Base-by-base conservation (phyloP, 306 rosid genomes). In the Trichosanthes cucumerina region DNA sequence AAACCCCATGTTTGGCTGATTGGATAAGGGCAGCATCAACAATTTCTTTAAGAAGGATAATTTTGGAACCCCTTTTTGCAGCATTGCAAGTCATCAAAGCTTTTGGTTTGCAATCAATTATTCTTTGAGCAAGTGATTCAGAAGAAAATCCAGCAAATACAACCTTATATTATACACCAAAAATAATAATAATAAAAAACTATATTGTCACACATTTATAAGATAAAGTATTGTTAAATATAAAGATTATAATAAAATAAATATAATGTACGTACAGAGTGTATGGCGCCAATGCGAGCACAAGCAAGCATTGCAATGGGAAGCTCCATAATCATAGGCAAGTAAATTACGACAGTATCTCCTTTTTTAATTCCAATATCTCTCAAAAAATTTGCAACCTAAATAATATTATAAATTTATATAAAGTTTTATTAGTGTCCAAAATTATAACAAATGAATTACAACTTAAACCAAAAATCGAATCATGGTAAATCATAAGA, bases 271-370 rank as follows among this genome's bases (percentile, higher is more conserved):
- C 24, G 0, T 89, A 94, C 98, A 85, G 98, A 94, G 86, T 94
- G 98, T 80, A 94, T 91, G 10, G 96, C 98, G 21, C 96, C 98
- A 70, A 94, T 87, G 36, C 98, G 97, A 49, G 98, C 98, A 79
- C 97, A 94, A 0, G 98, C 98, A 53, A 94, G 95, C 98, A 94
- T 94, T 80, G 98, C 81, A 75, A 94, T 90, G 66, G 98, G 98
- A 75, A 94, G 98, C 87, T 94, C 96, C 96, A 89, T 80, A 47
- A 92, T 86, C 98, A 94, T 94, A 44, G 98, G 98, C 83, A 94
- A 80, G 86, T 94, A 94, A 88, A 94, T 81, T 57, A 94, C 81
- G 28, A 94, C 92, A 71, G 93, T 88, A 81, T 94, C 97, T 34
- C 96, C 97, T 81, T 92, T 94, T 77, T 81, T 82, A 7, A 94